Conservation (phyloP, 495 filamentous ascomycete genomes). For the Aspergillus conjunctus region DNA sequence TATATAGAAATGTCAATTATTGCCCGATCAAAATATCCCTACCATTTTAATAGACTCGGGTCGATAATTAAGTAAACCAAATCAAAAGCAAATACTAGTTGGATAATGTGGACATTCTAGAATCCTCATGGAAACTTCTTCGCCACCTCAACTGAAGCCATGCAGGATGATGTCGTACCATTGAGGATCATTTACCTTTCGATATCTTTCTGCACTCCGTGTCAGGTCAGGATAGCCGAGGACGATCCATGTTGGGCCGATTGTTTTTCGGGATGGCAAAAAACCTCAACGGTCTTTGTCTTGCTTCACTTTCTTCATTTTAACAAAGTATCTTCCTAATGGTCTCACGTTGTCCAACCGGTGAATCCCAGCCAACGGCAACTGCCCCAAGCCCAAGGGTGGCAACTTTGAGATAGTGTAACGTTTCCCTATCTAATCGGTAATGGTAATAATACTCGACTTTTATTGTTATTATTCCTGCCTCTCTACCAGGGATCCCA, state of each 20-base stretch:
- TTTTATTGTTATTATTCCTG: not conserved
- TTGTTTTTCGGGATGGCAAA: not conserved
- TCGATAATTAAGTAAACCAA: too few species aligned
- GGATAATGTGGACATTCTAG: conserved; percentile 13
- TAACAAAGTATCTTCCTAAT: not conserved
- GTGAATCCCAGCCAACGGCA: not conserved
- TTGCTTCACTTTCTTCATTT: not conserved
- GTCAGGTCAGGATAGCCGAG: not conserved
- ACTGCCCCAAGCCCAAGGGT: not conserved
- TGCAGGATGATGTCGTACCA: conserved; percentile 3
- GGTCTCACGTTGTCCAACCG: not conserved
- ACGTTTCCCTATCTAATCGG: conserved; percentile 8
- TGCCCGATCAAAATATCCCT: too few species aligned
- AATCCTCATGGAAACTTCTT: conserved; percentile 20
- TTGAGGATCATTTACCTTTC: not conserved
- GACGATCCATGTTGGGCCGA: not conserved
- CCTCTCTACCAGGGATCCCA: too few species aligned
- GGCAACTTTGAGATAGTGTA: conserved; percentile 15
- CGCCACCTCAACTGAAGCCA: conserved; percentile 1
- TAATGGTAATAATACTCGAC: not conserved
- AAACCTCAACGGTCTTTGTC: not conserved
- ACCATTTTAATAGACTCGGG: too few species aligned
- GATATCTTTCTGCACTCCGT: not conserved
- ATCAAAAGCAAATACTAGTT: too few species aligned
- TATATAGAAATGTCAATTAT: too few species aligned